Base-by-base conservation (phyloP, 2,329 filamentous ascomycete species). In the Hypoxylon sp. region DNA sequence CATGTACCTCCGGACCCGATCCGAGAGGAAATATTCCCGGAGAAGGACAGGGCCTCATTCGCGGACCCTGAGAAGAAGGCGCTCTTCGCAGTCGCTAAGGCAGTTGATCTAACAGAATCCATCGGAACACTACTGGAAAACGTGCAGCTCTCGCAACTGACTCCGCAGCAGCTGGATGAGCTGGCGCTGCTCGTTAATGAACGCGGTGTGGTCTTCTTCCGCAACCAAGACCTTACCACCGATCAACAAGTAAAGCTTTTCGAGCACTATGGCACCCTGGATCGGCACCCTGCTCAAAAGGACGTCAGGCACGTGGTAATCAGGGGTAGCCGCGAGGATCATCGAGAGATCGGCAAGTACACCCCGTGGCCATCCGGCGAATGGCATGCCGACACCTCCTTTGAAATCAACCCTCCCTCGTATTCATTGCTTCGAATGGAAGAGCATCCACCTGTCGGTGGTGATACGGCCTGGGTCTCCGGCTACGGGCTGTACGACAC, bases 371-470 rank as follows among this genome's bases (percentile, higher is more conserved):
- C 79, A 1, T 77, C 73, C 7, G 78, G 75, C 3, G 82, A 83
- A 48, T 84, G 80, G 63, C 82, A 84, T 61, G 80, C 82, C 26
- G 83, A 85, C 69, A 84, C 81, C 1, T 82, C 79, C 0, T 84
- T 84, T 64, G 82, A 85, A 70, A 77, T 83, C 62, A 84, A 85
- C 63, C 82, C 82, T 1, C 83, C 83, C 0, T 81, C 79, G 1
- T 85, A 84, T 64, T 84, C 82, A 0, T 68, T 85, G n/a, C 74
- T 85, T 9, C 77, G 82, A 16, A 84, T 84, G 80, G 80, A 84
- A 68, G 80, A 83, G 54, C 81, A 83, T 61, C 82, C 83, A 0
- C 74, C 74, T 6, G 79, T 82, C 4, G 82, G 82, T 1, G 82
- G 81, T 0, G 82, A 83, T 60, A 84, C 82, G 1, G 80, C 81